phyloP scores from a whole-genome alignment of 2,329 filamentous ascomycete species.

The Aspergillus calidoustus region DNA sequence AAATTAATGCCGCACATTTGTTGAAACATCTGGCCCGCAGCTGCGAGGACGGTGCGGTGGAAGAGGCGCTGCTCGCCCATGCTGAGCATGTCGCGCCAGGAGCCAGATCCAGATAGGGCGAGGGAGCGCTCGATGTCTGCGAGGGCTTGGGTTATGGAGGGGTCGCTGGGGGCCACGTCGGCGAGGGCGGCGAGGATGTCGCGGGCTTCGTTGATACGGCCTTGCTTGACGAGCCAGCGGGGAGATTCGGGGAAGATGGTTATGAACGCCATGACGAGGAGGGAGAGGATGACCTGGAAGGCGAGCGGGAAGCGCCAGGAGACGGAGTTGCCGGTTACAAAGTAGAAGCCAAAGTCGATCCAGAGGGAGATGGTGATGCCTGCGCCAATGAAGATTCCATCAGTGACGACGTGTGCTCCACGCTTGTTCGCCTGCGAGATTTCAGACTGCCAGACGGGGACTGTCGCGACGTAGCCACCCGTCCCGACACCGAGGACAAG shows the following conservation, averaged over 20 bases:
- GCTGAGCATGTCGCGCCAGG: slow-evolving; percentile 44
- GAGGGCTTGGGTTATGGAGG: slow-evolving; percentile 43
- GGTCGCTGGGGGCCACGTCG: slow-evolving; percentile 47
- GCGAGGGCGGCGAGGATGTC: slow-evolving; percentile 47
- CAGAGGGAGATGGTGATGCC: slow-evolving; percentile 54
- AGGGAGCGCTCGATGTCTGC: slow-evolving; percentile 47
- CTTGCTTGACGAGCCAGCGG: slow-evolving; percentile 53
- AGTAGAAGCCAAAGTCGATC: slow-evolving; percentile 53
- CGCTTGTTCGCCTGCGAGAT: slow-evolving; percentile 47
- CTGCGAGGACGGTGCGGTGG: slow-evolving; percentile 40
- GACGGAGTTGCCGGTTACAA: slow-evolving; percentile 42
- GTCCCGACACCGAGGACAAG: slow-evolving; percentile 50
- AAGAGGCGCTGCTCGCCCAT: slow-evolving; percentile 42
- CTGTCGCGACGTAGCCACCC: slow-evolving; percentile 51
- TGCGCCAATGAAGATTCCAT: slow-evolving; percentile 53
- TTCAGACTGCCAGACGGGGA: slow-evolving; percentile 53
- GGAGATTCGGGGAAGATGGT: slow-evolving; percentile 46
- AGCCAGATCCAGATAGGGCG: slow-evolving; percentile 41
- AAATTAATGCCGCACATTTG: slow-evolving; percentile 45
- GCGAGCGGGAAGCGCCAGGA: slow-evolving; percentile 51
- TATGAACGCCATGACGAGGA: slow-evolving; percentile 39
- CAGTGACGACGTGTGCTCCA: slow-evolving; percentile 56
- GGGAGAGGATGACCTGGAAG: slow-evolving; percentile 40
- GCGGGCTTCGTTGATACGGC: slow-evolving; percentile 38
- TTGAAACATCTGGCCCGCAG: slow-evolving; percentile 41